Conservation (phyloP, 2,329 filamentous ascomycete species). For the Fusarium austroafricanum region DNA sequence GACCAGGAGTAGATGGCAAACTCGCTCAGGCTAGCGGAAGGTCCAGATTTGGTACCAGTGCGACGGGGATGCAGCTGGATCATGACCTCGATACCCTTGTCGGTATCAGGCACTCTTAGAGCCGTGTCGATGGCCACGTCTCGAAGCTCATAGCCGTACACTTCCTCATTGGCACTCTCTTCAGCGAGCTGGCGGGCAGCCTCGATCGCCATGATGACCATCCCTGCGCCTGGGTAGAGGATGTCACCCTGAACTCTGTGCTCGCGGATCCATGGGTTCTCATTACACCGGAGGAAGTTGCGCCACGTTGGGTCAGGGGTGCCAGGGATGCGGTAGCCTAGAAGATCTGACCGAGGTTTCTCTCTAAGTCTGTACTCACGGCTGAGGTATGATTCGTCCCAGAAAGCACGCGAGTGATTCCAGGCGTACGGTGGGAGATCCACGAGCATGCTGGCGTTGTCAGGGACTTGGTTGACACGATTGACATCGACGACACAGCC, state of each 20-base stretch:
- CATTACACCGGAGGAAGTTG: constrained; percentile 45
- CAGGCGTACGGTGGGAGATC: constrained; percentile 51
- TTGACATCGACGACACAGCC: constrained; percentile 21
- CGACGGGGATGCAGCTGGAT: not conserved
- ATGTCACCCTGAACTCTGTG: constrained; percentile 55
- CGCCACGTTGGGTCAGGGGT: constrained; percentile 55
- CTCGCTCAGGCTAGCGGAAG: not conserved
- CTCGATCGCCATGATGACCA: constrained; percentile 44
- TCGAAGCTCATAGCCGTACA: not conserved
- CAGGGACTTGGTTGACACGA: not conserved
- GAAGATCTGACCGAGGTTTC: constrained; percentile 47
- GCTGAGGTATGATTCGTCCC: constrained; percentile 50
- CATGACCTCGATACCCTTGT: not conserved
- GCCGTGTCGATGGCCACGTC: not conserved
- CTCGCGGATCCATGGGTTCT: constrained; percentile 57
- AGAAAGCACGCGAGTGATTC: constrained; percentile 50
- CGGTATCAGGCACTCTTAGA: not conserved
- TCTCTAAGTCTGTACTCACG: constrained; percentile 36
- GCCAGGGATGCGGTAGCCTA: constrained; percentile 44
- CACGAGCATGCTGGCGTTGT: constrained; percentile 46
- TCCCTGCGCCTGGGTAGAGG: constrained; percentile 58
- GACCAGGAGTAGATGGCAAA: not conserved
- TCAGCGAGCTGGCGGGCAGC: not conserved
- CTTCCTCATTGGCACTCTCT: not conserved
- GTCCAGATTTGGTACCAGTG: not conserved